Conservation (phyloP, 2,329 filamentous ascomycete genomes). For the Teratosphaeria gauchensis region DNA sequence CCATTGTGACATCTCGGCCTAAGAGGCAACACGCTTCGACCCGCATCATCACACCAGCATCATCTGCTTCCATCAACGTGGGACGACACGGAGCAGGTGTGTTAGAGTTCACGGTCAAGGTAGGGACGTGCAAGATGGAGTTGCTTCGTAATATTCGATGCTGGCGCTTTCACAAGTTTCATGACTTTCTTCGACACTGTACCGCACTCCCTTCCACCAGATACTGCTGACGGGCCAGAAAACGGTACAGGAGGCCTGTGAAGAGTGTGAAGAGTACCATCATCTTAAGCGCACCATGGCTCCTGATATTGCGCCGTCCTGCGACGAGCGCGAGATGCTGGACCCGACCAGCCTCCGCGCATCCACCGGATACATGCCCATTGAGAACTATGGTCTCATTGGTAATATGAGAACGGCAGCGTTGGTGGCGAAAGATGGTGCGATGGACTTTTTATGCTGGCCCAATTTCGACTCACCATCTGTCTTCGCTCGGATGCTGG, state of each 20-base stretch:
- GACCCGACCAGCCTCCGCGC: background rate
- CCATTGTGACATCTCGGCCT: background rate
- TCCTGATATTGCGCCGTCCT: background rate
- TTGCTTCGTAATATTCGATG: background rate
- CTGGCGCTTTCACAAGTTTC: background rate
- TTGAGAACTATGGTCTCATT: background rate
- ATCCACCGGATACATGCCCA: background rate
- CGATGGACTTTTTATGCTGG: background rate
- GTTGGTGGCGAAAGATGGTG: background rate
- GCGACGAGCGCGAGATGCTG: background rate
- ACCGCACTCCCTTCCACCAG: background rate
- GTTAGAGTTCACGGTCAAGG: background rate
- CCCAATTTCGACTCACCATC: background rate
- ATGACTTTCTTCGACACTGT: background rate
- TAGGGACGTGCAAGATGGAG: background rate
- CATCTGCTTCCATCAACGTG: background rate
- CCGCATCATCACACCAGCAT: background rate
- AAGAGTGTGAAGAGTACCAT: too few relatives aligned
- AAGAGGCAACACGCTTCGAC: background rate
- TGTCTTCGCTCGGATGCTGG: background rate
- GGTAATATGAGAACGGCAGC: constrained; percentile 1
- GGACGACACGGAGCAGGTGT: background rate
- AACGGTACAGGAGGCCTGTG: too few relatives aligned
- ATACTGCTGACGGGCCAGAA: background rate
- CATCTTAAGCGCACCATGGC: background rate